Conservation (phyloP, 2,329 filamentous ascomycete genomes). For the Xylaria polymorpha region DNA sequence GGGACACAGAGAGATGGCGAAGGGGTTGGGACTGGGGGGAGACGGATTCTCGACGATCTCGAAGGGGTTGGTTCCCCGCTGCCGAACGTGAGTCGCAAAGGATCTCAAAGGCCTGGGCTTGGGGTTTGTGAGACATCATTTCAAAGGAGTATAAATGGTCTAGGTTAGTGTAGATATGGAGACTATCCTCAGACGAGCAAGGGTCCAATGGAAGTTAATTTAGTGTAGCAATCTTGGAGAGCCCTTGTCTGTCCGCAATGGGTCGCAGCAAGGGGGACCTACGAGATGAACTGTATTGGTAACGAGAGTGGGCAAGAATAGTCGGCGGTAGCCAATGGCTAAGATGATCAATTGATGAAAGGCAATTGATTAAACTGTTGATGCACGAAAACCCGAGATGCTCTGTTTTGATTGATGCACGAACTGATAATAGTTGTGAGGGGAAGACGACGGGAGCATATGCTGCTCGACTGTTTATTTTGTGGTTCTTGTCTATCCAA, state of each 20-base stretch:
- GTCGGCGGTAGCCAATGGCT: constrained; percentile 32
- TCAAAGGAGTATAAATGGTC: constrained; percentile 27
- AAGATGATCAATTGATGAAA: constrained; percentile 30
- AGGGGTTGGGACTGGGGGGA: constrained; percentile 41
- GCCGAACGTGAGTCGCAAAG: constrained; percentile 44
- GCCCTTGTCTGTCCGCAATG: constrained; percentile 25
- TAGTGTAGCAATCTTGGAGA: constrained; percentile 38
- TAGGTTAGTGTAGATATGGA: constrained; percentile 5
- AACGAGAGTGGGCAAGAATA: constrained; percentile 14
- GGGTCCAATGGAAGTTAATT: constrained; percentile 27
- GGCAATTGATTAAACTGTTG: constrained; percentile 35
- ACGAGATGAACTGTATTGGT: constrained; percentile 16
- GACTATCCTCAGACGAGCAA: constrained; percentile 24
- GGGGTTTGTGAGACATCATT: constrained; percentile 44
- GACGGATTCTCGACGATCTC: constrained; percentile 31
- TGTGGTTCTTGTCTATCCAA: constrained; percentile 7
- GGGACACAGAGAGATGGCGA: constrained; percentile 48
- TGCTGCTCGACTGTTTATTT: constrained; percentile 28
- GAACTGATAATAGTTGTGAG: constrained; percentile 30
- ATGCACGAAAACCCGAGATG: constrained; percentile 33
- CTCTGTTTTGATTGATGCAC: constrained; percentile 35
- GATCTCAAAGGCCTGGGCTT: constrained; percentile 44
- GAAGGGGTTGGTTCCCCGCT: constrained; percentile 39
- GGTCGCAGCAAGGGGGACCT: constrained; percentile 38
- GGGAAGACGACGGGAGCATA: constrained; percentile 1